phyloP scores from a whole-genome alignment of 2,329 filamentous ascomycete genomes.

The Diplodia seriata region DNA sequence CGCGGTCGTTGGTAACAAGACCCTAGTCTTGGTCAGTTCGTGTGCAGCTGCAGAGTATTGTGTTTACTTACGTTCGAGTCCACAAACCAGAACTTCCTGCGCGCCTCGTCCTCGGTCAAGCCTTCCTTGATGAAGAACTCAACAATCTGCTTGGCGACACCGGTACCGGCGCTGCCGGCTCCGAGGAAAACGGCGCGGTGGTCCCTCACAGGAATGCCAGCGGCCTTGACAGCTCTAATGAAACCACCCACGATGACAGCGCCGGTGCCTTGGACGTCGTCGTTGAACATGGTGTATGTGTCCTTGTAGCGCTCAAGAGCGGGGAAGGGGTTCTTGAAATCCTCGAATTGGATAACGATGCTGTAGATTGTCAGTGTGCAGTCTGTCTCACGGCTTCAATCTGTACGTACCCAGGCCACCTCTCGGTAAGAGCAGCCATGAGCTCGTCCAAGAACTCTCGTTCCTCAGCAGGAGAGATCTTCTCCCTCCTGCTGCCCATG shows the following conservation, averaged over 20 bases:
- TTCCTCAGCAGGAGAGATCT: constrained; percentile 78
- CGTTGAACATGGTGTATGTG: constrained; percentile 95
- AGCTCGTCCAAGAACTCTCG: constrained; percentile 96
- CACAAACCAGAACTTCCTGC: constrained; percentile 94
- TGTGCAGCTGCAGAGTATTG: neutral
- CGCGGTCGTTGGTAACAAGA: constrained; percentile 89
- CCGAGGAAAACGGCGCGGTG: constrained; percentile 97
- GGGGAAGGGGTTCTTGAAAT: constrained; percentile 97
- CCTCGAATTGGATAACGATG: constrained; percentile 90
- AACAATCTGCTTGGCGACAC: constrained; percentile 96
- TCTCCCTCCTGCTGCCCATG: constrained; percentile 85
- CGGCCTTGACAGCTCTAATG: constrained; percentile 79
- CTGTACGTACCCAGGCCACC: constrained; percentile 67
- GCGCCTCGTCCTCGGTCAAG: constrained; percentile 84
- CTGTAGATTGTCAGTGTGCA: constrained; percentile 51
- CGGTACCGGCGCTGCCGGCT: constrained; percentile 92
- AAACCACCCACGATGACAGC: constrained; percentile 89
- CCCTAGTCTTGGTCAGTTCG: constrained; percentile 55
- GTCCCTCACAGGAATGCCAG: constrained; percentile 82
- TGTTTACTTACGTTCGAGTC: constrained; percentile 72
- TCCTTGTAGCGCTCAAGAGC: constrained; percentile 89
- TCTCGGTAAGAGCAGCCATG: constrained; percentile 87
- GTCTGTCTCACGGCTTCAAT: constrained; percentile 11
- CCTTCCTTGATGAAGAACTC: constrained; percentile 96
- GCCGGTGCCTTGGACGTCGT: constrained; percentile 97